Base-by-base conservation (phyloP, 2,329 filamentous ascomycete species). In the Conoideocrella luteorostrata region DNA sequence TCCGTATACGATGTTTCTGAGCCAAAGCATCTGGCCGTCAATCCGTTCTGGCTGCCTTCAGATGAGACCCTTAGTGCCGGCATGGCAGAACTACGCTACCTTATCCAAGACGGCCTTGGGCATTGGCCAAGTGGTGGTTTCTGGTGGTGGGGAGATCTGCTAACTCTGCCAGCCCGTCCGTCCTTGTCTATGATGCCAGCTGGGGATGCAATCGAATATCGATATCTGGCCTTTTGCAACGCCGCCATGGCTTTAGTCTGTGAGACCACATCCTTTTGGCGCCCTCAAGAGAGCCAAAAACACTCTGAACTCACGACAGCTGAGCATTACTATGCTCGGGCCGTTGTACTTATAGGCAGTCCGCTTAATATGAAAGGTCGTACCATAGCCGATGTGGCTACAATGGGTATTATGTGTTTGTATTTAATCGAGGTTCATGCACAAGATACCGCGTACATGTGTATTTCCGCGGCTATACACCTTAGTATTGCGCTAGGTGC, bases 371-470 rank as follows among this genome's bases (percentile, higher is more conserved):
- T 66, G 15, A 63, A 63, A 2, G 60, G 58, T 0, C 57, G 49
- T n/a, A 66, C 63, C 12, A 61, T 67, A 12, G 58, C 58, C 30
- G 69, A 74, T 39, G 65, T 74, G 3, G 61, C 68, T 1, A 58
- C 65, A 1, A 54, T 75, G 28, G 65, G 65, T 2, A 56, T 75
- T 40, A 69, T 74, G 65, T 65, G 66, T 7, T 59, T 72, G 39
- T 75, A 73, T 50, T 56, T 74, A 13, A 54, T 74, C 22, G 71
- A 75, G 55, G 67, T 66, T 51, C 70, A 72, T 51, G 63, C 70
- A 6, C 59, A 69, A 22, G 72, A 75, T 45, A 64, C 67, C 2
- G 71, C 71, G 0, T 74, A 69, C 50, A 65, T 70, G 48, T 69
- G 66, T 45, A 57, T 74, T 23, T 64, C 65, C 29, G 62, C 66